Evolutionary conservation across 106 monocot genomes (phyloP).

Genomic region (Chionographis japonica): DNA sequence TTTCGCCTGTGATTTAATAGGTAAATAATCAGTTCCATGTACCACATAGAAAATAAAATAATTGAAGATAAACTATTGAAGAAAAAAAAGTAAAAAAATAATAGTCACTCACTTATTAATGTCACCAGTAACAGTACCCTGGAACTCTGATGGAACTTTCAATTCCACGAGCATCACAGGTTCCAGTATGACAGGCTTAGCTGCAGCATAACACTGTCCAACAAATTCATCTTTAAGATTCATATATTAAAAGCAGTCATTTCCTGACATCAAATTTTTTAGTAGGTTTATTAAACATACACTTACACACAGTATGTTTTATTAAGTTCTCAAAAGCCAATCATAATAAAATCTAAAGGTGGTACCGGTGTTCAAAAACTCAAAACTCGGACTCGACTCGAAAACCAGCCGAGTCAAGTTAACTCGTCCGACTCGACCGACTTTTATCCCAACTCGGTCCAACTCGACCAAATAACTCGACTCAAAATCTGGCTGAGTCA

Average conservation of each 20-base stretch:
- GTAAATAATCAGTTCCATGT: conserved; percentile 1
- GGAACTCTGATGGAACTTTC: conserved; percentile 93
- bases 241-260: background rate
- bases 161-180: conserved; percentile 95
- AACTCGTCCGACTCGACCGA: no score
- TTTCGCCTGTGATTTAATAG: conserved; percentile 69
- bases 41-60: conserved; percentile 5
- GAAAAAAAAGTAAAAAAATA: background rate
- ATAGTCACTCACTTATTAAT: conserved; percentile 76
- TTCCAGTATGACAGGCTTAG: conserved; percentile 93
- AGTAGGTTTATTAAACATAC: no score
- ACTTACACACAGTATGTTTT: no score
- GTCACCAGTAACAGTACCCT: conserved; percentile 96
- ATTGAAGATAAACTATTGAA: background rate
- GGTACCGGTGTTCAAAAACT: no score
- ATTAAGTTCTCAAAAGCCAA: no score
- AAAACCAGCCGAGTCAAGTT: no score
- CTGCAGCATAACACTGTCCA: conserved; percentile 72
- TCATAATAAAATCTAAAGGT: background rate
- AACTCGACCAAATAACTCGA: no score
- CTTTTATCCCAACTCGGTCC: no score
- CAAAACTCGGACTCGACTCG: no score
- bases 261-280: no score
- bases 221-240: background rate
- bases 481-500: no score